Conservation (phyloP, 2,329 filamentous ascomycete genomes). For the Dothiorella sarmentorum region DNA sequence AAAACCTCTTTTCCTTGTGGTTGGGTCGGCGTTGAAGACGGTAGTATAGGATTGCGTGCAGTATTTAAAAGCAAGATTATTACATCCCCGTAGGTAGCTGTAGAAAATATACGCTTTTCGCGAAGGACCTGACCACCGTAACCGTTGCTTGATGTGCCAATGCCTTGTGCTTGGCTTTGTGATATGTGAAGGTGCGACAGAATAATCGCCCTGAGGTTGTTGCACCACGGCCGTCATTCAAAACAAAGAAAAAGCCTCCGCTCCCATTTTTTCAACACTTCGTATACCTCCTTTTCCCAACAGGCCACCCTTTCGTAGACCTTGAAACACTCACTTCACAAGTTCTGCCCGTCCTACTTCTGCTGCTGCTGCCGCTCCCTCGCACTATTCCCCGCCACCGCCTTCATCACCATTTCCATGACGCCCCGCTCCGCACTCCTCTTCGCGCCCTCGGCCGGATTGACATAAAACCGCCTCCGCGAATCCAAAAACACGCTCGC, state of each 20-base stretch:
- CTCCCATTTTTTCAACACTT: no score
- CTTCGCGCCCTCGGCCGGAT: background rate
- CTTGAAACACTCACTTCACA: no score
- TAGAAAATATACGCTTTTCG: background rate
- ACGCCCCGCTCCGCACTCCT: constrained; percentile 9
- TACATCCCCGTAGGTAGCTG: background rate
- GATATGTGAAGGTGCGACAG: no score
- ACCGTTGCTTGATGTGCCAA: no score
- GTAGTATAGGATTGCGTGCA: background rate
- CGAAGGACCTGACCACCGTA: no score
- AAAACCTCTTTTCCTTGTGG: background rate
- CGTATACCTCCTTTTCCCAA: no score
- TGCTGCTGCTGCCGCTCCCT: background rate
- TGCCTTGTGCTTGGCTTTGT: no score
- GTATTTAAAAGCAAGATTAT: background rate
- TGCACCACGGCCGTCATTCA: no score
- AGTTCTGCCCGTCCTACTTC: no score
- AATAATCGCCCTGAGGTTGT: no score
- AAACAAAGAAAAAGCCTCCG: no score
- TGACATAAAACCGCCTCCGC: background rate
- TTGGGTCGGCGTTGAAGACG: background rate
- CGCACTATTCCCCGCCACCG: background rate
- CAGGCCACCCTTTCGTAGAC: no score
- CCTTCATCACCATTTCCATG: constrained; percentile 3
- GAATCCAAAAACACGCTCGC: background rate